Evolutionary conservation across 306 rosid genomes (phyloP).

Genomic region (Potentilla sterilis): DNA sequence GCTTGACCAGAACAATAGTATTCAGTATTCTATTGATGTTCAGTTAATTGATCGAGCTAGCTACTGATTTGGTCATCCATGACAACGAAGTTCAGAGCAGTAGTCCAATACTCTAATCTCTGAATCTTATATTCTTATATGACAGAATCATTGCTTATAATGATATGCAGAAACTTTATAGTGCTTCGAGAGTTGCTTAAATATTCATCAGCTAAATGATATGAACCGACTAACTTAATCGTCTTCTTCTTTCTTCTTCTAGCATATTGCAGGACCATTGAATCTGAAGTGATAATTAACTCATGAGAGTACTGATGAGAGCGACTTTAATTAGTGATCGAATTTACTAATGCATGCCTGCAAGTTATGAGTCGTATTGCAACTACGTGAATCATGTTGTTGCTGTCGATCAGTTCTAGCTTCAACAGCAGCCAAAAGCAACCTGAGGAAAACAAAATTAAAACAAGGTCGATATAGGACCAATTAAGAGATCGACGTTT

Average conservation of each 20-base stretch:
- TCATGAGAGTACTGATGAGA: neutral
- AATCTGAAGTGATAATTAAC: neutral
- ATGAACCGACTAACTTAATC: neutral
- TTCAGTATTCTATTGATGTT: neutral
- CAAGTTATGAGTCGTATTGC: neutral
- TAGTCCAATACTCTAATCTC: neutral
- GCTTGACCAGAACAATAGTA: neutral
- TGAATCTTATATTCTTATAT: neutral
- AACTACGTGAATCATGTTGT: constrained; percentile 6
- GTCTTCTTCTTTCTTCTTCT: neutral
- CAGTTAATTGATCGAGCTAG: no score
- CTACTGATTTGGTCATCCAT: no score
- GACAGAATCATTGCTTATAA: neutral
- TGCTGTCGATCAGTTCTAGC: neutral
- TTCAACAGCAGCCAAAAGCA: neutral
- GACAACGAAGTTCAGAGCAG: neutral
- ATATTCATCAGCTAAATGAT: neutral
- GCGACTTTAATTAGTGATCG: neutral
- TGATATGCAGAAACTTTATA: neutral
- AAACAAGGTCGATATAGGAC: neutral
- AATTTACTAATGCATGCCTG: neutral
- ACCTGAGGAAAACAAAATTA: neutral
- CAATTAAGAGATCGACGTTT: constrained; percentile 6
- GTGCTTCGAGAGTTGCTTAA: neutral
- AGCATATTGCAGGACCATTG: neutral